phyloP scores from a whole-genome alignment of 768 basidiomycete species.

The Collybia nuda region DNA sequence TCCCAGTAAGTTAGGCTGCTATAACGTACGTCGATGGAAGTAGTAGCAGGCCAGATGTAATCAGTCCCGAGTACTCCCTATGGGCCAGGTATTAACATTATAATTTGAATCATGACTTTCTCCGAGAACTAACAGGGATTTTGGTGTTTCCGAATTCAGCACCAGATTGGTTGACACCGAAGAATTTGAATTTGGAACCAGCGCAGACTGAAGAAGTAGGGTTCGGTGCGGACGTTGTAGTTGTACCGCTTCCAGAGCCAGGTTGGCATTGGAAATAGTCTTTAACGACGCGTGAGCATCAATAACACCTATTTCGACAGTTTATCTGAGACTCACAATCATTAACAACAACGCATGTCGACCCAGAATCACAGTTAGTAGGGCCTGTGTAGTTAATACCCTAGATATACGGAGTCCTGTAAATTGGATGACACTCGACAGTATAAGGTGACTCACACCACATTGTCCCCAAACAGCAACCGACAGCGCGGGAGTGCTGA shows the following conservation, averaged over 20 bases:
- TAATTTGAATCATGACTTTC: not conserved
- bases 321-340: constrained; percentile 29
- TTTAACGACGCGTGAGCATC: constrained; percentile 12
- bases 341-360: constrained; percentile 39
- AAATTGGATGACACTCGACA: not conserved
- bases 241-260: constrained; percentile 18
- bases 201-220: constrained; percentile 35
- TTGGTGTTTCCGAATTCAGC: constrained; percentile 56
- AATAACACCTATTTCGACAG: too few relatives aligned
- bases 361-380: constrained; percentile 45
- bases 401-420: constrained; percentile 12
- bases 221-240: constrained; percentile 24
- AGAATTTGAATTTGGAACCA: constrained; percentile 59
- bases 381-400: constrained; percentile 43
- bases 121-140: constrained; percentile 41
- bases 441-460: constrained; percentile 34
- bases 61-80: constrained; percentile 39
- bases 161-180: constrained; percentile 63
- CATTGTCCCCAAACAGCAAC: constrained; percentile 53
- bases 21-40: constrained; percentile 31
- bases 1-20: not conserved
- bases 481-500: constrained; percentile 25
- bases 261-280: constrained; percentile 52
- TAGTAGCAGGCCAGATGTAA: constrained; percentile 51
- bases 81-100: not conserved